Conservation (phyloP, 306 rosid genomes). For the Prosopis cineraria region DNA sequence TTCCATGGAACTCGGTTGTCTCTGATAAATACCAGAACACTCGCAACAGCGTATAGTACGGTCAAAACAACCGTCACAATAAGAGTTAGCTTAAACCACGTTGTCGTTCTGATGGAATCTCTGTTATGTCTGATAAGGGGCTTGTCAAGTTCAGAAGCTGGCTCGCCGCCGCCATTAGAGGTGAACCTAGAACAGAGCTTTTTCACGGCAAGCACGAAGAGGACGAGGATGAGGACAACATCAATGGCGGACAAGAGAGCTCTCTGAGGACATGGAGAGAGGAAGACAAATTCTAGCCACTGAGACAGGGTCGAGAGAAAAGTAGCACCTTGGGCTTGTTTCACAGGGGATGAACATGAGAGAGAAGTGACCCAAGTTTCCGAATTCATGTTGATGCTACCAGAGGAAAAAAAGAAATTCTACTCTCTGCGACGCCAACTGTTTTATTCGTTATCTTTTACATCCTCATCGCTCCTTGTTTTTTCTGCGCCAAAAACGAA, state of each 20-base stretch:
- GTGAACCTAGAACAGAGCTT: conserved; percentile 59
- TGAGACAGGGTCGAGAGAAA: conserved; percentile 42
- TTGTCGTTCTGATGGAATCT: conserved; percentile 39
- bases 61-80: conserved; percentile 49
- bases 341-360: conserved; percentile 55
- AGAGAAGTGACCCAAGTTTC: conserved; percentile 57
- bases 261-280: conserved; percentile 91
- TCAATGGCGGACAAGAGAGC: conserved; percentile 60
- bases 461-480: not conserved
- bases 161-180: conserved; percentile 27
- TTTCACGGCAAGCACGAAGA: conserved; percentile 47
- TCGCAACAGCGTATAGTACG: conserved; percentile 45
- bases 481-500: not conserved
- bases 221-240: conserved; percentile 50
- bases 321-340: conserved; percentile 42
- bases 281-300: conserved; percentile 73
- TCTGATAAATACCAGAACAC: conserved; percentile 47
- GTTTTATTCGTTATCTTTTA: not conserved
- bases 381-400: conserved; percentile 47
- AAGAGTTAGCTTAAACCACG: conserved; percentile 66
- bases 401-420: too few relatives aligned
- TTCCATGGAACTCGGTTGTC: conserved; percentile 52
- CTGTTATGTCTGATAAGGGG: conserved; percentile 47
- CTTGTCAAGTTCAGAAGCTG: conserved; percentile 52
- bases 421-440: too few relatives aligned